Base-by-base conservation (phyloP, 208 protist species). In the Polymyxa betae region DNA sequence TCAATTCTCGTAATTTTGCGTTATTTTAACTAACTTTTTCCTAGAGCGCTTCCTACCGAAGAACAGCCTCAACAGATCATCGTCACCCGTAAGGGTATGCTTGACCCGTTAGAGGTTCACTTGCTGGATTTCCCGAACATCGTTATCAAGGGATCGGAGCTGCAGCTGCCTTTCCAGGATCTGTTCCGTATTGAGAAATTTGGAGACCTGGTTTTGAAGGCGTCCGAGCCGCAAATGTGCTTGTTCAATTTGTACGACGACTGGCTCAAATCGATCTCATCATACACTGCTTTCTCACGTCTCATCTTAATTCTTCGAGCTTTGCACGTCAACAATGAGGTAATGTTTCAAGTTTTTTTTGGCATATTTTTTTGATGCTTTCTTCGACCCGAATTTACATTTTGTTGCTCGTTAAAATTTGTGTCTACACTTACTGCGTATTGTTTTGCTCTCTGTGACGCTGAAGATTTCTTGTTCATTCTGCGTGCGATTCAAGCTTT, bases 171-270 rank as follows among this genome's bases (percentile, higher is more conserved):
- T 43, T 98, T 99, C 95, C 97, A 99, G 92, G 97, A 98, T 91
- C 96, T 97, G 60, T 94, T 99, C 90, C 98, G 98, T 88, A 98
- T 99, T 91, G 98, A 98, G 92, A 99, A 99, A 93, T 97, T 99
- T 89, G 98, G 98, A 64, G 98, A 99, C 93, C 94, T 99, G 35
- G 99, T 99, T 91, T 96, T 99, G 35, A 98, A 98, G 92, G 98
- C 99, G 16, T 99, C 98, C 12, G 97, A 99, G 94, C 98, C 98
- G 68, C 97, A 98, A 90, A 97, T 98, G 92, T 95, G 46, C n/a
- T 94, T 99, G 72, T 99, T 99, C 93, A 99, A 98, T 94, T 93
- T 99, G 44, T 99, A 99, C 95, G 99, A 99, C 94, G 99, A 99
- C 95, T 99, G 99, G 99, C 96, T 99, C 52, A 95, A 97, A 89